Percentiles rank a stretch among this genome's conserved stretches.
Evolutionary conservation across 78 protist genomes (phyloP).

Genomic region (Planoprotostelium fungivorum): DNA sequence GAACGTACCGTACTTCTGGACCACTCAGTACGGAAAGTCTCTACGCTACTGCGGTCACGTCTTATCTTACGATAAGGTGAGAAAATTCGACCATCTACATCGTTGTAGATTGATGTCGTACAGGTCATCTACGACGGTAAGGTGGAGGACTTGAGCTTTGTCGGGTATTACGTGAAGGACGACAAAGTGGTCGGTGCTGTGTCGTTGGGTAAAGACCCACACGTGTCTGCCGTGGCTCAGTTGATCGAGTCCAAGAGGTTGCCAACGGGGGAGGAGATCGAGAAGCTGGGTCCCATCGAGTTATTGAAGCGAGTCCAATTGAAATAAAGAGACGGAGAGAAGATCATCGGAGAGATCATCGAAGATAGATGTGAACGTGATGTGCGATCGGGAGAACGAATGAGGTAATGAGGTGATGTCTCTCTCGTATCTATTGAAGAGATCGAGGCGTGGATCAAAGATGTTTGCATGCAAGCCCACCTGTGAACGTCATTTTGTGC

Average conservation of each 20-base stretch:
- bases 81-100: too few species aligned
- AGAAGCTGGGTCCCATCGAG: background rate
- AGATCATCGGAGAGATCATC: too few species aligned
- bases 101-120: background rate
- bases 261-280: background rate
- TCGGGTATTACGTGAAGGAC: conserved; percentile 17
- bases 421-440: too few species aligned
- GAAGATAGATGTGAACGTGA: too few species aligned
- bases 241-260: background rate
- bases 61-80: background rate
- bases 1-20: conserved; percentile 42
- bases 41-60: conserved; percentile 18
- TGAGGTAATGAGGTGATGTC: too few species aligned
- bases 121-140: background rate
- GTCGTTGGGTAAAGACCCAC: background rate
- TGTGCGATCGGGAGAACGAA: too few species aligned
- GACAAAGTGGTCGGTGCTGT: conserved; percentile 4
- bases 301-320: too few species aligned
- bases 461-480: too few species aligned
- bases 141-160: background rate
- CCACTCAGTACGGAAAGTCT: conserved; percentile 8
- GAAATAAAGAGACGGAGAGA: too few species aligned
- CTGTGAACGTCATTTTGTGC: too few species aligned
- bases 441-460: too few species aligned
- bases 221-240: background rate